A percentile compares a stretch with the other conserved stretches of the same genome.
phyloP scores from a whole-genome alignment of 768 basidiomycete species.

The Mycena leptocephala region DNA sequence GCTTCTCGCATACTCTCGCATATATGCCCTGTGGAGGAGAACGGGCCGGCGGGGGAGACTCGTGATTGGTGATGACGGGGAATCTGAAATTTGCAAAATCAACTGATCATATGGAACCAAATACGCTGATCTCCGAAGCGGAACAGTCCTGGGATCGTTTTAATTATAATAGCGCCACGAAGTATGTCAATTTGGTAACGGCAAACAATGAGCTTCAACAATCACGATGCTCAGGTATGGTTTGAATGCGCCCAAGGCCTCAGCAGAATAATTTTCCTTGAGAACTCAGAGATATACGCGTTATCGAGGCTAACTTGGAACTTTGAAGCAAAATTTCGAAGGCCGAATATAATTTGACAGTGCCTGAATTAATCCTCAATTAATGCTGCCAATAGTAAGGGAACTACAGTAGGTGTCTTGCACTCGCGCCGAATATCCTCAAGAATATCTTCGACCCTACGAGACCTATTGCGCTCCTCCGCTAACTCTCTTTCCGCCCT shows the following conservation, averaged over 20 bases:
- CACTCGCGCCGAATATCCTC: constrained; percentile 24
- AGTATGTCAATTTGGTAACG: too few species aligned
- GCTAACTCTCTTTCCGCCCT: background rate
- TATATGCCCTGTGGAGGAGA: background rate
- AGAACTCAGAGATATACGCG: too few species aligned
- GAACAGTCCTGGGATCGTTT: background rate
- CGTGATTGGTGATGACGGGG: constrained; percentile 20
- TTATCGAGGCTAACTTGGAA: too few species aligned
- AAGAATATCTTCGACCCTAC: background rate
- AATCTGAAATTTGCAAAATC: background rate
- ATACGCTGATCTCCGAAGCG: background rate
- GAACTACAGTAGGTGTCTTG: constrained; percentile 17
- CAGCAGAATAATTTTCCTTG: too few species aligned
- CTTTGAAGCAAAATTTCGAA: too few species aligned
- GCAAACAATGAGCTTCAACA: too few species aligned
- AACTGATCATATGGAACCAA: background rate
- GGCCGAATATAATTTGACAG: background rate
- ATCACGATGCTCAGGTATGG: too few species aligned
- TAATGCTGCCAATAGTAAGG: background rate
- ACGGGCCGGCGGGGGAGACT: constrained; percentile 29
- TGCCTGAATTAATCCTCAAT: background rate
- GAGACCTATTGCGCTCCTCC: constrained; percentile 5
- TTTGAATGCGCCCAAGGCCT: too few species aligned
- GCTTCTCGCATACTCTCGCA: background rate
- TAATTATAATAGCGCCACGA: too few species aligned